Evolutionary conservation across 768 basidiomycete genomes (phyloP).

Genomic region (Agaricus blazei): DNA sequence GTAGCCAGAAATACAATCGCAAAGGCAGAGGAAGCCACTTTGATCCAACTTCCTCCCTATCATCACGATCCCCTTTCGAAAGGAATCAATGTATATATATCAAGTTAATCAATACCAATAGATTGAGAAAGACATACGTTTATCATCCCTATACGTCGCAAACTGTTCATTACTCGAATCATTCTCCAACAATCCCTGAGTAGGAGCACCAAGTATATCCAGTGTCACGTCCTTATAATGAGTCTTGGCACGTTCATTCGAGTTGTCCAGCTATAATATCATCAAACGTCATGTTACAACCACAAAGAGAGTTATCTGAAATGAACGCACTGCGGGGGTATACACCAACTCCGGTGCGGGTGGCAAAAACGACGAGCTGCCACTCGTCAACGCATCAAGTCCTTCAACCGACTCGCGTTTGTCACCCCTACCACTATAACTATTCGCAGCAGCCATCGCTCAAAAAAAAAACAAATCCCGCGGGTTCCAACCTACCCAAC

Average conservation of each 20-base stretch:
- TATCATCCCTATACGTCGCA: constrained; percentile 17
- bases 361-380: constrained; percentile 1
- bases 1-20: constrained; percentile 40
- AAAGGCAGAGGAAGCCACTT: constrained; percentile 42
- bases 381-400: background rate
- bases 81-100: background rate
- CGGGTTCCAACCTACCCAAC: background rate
- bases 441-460: background rate
- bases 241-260: background rate
- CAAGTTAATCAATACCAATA: background rate
- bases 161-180: constrained; percentile 14
- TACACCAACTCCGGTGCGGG: background rate
- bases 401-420: background rate
- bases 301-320: background rate
- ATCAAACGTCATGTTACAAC: background rate
- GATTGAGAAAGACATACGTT: background rate
- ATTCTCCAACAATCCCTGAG: background rate
- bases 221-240: background rate
- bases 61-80: background rate
- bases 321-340: background rate
- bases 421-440: too few relatives aligned
- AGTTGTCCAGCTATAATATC: background rate
- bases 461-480: background rate
- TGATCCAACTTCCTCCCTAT: background rate
- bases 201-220: constrained; percentile 4